A percentile compares a stretch with the other conserved stretches of the same genome.
These are phyloP conservation scores for Spathaspora passalidarum DNA, from an alignment of 805 yeast species.

Conservation along the genomic window DNA sequence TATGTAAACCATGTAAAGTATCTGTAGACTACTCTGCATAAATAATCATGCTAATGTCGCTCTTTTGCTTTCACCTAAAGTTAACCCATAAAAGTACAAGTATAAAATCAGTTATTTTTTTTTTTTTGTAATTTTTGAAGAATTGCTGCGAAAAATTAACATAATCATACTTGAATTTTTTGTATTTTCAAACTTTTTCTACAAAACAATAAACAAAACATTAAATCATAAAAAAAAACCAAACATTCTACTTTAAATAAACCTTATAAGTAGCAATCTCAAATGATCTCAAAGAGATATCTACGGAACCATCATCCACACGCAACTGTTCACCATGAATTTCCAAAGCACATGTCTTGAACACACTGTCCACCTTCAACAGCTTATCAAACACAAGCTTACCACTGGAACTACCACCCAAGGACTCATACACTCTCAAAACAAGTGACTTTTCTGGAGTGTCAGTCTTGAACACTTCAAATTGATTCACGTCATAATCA, in stretches of 20 bases:
- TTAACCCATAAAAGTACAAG: too few relatives aligned
- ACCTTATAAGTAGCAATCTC: slow-evolving; percentile 70
- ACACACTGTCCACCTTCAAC: slow-evolving; percentile 45
- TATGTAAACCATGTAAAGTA: too few relatives aligned
- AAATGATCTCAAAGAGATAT: slow-evolving; percentile 62
- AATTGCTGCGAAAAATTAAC: neutral
- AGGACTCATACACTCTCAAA: slow-evolving; percentile 77
- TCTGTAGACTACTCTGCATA: too few relatives aligned
- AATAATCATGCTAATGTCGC: too few relatives aligned
- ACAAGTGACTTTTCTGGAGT: slow-evolving; percentile 46
- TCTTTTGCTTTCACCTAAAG: too few relatives aligned
- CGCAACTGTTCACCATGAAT: slow-evolving; percentile 43
- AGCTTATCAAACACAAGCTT: slow-evolving; percentile 39
- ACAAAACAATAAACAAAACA: neutral
- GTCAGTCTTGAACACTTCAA: slow-evolving; percentile 41
- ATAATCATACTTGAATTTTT: neutral
- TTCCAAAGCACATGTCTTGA: slow-evolving; percentile 59
- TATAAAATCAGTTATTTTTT: too few relatives aligned
- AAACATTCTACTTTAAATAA: slow-evolving; percentile 24
- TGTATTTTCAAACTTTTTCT: neutral
- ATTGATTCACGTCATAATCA: slow-evolving; percentile 56
- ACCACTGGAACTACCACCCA: slow-evolving; percentile 75
- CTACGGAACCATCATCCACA: slow-evolving; percentile 28
- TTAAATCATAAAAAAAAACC: neutral
- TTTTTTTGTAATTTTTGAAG: neutral